Evolutionary conservation across 1,139 yeast species (phyloP).

Genomic region (Blastobotrys aristatus): DNA sequence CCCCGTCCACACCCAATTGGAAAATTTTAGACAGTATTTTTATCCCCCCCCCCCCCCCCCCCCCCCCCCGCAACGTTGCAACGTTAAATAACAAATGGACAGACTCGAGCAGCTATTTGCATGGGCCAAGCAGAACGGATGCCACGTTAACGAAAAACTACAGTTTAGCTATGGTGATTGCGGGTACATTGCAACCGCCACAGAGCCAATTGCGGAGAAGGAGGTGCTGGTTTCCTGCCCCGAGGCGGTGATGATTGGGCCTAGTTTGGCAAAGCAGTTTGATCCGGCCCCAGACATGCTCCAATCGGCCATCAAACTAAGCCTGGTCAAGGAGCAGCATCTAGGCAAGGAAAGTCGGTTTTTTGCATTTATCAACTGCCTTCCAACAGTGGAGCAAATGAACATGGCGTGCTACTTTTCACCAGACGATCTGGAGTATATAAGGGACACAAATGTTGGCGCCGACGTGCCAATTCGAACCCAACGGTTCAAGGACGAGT

Average conservation of each 20-base stretch:
- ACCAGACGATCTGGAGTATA: slow-evolving; percentile 43
- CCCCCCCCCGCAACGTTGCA: too few species aligned
- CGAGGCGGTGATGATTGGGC: slow-evolving; percentile 26
- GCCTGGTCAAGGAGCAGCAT: slow-evolving; percentile 22
- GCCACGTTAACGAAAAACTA: slow-evolving; percentile 12
- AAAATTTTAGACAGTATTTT: too few species aligned
- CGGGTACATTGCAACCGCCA: slow-evolving; percentile 24
- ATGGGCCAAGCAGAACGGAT: slow-evolving; percentile 17
- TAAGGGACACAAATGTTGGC: slow-evolving; percentile 59
- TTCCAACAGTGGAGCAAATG: slow-evolving; percentile 49
- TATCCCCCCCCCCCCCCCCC: too few species aligned
- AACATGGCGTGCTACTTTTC: slow-evolving; percentile 65
- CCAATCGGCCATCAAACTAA: slow-evolving; percentile 24
- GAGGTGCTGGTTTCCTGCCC: slow-evolving; percentile 27
- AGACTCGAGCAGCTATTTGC: slow-evolving; percentile 3
- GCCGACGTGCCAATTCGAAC: slow-evolving; percentile 31
- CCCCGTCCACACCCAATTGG: too few species aligned
- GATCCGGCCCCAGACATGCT: slow-evolving; percentile 1
- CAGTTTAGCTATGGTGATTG: slow-evolving; percentile 11
- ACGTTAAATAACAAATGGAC: too few species aligned
- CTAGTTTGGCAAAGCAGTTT: slow-evolving; percentile 20
- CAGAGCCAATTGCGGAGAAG: slow-evolving; percentile 18
- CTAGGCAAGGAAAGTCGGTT: slow-evolving; percentile 19
- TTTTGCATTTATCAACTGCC: slow-evolving; percentile 46
- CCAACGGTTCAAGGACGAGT: slow-evolving; percentile 31